Evolutionary conservation across 2,329 filamentous ascomycete species (phyloP).

Genomic region (Talaromyces sp.): DNA sequence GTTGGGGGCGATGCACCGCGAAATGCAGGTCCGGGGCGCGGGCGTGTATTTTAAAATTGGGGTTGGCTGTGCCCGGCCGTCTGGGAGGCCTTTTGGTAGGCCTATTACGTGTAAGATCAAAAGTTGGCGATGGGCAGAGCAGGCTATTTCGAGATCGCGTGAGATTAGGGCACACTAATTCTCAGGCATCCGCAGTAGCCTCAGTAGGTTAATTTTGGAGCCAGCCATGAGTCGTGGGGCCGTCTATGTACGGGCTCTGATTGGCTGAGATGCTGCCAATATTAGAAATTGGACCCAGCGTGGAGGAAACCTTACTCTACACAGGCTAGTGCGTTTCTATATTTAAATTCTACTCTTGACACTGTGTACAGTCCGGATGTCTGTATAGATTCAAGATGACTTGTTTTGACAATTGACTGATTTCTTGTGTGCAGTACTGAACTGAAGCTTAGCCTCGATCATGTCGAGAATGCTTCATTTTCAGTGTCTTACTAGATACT

Average conservation of each 20-base stretch:
- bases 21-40: conserved; percentile 14
- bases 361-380: background rate
- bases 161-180: background rate
- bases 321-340: background rate
- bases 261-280: conserved; percentile 10
- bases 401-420: background rate
- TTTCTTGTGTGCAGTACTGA: background rate
- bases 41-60: conserved; percentile 8
- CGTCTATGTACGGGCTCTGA: background rate
- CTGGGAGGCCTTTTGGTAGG: conserved; percentile 8
- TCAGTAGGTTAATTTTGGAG: conserved; percentile 4
- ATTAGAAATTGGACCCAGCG: conserved; percentile 16
- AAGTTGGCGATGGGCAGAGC: background rate
- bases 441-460: background rate
- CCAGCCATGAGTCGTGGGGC: conserved; percentile 13
- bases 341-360: conserved; percentile 3
- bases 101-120: background rate
- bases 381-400: conserved; percentile 2
- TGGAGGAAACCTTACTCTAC: background rate
- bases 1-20: conserved; percentile 17
- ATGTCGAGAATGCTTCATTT: background rate
- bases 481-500: background rate
- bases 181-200: background rate
- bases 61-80: conserved; percentile 10
- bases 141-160: conserved; percentile 9